These are phyloP conservation scores for Yamadazyma sp. DNA, from an alignment of 1,139 yeast genomes.

Conservation along the genomic window DNA sequence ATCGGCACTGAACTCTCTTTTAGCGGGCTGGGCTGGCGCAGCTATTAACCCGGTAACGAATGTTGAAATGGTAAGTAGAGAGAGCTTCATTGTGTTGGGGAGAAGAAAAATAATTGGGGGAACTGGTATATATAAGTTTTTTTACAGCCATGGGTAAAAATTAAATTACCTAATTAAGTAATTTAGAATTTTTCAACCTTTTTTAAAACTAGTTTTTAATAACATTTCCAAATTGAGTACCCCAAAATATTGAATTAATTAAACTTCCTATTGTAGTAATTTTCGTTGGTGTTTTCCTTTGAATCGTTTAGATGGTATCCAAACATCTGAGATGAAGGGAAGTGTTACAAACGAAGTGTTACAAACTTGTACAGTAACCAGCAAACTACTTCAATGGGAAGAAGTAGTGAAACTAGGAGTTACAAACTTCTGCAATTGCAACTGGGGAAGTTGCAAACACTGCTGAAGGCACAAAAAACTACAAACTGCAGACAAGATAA, in stretches of 20 bases:
- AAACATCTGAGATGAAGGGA: no score
- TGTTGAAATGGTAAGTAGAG: slow-evolving; percentile 14
- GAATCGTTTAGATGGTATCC: background rate
- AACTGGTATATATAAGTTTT: slow-evolving; percentile 1
- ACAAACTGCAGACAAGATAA: no score
- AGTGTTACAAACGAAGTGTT: no score
- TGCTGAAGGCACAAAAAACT: no score
- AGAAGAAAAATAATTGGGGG: background rate
- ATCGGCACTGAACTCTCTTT: slow-evolving; percentile 10
- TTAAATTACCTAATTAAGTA: slow-evolving; percentile 10
- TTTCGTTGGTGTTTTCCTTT: background rate
- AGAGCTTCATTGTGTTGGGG: slow-evolving; percentile 2
- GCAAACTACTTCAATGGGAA: no score
- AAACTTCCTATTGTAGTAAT: slow-evolving; percentile 1
- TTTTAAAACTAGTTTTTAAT: slow-evolving; percentile 3
- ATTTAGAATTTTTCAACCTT: slow-evolving; percentile 1
- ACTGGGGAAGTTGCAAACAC: no score
- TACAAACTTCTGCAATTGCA: no score
- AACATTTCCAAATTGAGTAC: slow-evolving; percentile 10
- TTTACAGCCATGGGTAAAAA: background rate
- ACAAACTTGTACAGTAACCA: no score
- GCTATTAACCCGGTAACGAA: slow-evolving; percentile 16
- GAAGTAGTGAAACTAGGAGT: no score
- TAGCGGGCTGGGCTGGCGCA: slow-evolving; percentile 16
- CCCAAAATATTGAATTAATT: slow-evolving; percentile 1